phyloP scores from a whole-genome alignment of 192 early-diverging fungal species.

The Chytriomyces sp. region DNA sequence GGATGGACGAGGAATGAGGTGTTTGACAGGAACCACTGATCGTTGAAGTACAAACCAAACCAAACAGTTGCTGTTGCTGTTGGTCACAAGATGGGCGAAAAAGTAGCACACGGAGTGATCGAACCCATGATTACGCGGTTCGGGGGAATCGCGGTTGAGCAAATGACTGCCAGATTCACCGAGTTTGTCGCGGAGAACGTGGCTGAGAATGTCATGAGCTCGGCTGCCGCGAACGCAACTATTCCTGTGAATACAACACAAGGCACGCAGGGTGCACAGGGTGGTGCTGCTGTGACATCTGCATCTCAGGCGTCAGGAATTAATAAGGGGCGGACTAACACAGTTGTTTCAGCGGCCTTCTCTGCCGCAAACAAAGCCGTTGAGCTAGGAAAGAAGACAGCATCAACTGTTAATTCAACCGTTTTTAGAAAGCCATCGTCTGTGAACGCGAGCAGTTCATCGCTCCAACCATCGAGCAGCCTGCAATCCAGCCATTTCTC shows the following conservation, averaged over 20 bases:
- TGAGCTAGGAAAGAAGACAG: not conserved
- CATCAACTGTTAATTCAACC: not conserved
- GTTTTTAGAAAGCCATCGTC: not conserved
- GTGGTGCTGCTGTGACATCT: not conserved
- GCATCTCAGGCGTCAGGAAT: not conserved
- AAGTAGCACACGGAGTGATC: constrained; percentile 3
- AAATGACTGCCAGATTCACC: constrained; percentile 19
- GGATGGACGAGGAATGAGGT: not conserved
- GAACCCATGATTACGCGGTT: constrained; percentile 18
- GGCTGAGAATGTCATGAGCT: constrained; percentile 2
- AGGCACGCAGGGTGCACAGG: not conserved
- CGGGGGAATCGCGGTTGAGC: constrained; percentile 21
- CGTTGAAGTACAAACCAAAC: too few species aligned
- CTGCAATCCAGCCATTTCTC: not conserved
- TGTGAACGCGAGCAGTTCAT: not conserved
- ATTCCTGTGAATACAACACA: not conserved
- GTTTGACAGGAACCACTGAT: too few species aligned
- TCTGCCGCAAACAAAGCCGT: not conserved
- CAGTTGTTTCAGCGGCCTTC: not conserved
- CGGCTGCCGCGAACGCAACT: not conserved
- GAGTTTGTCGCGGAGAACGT: constrained; percentile 6
- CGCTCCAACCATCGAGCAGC: not conserved
- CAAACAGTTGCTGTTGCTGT: constrained; percentile 21
- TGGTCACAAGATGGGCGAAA: constrained; percentile 22
- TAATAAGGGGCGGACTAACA: not conserved